Evolutionary conservation across 2,329 filamentous ascomycete species (phyloP).

Genomic region (Colletotrichum sp.): DNA sequence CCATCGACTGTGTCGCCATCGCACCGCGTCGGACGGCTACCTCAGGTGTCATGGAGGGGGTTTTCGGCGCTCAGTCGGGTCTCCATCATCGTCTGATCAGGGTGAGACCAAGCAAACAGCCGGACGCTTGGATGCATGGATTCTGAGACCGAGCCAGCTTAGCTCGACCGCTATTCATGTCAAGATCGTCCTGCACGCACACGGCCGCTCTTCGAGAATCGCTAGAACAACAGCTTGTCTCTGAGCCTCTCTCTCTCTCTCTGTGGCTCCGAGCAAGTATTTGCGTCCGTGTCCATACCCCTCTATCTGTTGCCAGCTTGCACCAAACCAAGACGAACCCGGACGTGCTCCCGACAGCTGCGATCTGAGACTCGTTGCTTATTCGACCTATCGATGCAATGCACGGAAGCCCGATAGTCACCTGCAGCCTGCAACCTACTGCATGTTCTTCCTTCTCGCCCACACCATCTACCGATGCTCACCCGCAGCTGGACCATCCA

Average conservation of each 20-base stretch:
- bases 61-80: not conserved
- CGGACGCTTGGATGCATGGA: not conserved
- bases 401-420: not conserved
- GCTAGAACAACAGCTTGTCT: slow-evolving; percentile 7
- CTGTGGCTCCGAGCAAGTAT: not conserved
- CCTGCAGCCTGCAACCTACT: not conserved
- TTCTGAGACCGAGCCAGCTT: slow-evolving; percentile 5
- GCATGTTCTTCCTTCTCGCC: not conserved
- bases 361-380: not conserved
- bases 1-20: not conserved
- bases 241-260: not conserved
- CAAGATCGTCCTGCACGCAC: not conserved
- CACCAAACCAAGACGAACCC: not conserved
- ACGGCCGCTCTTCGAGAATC: slow-evolving; percentile 11
- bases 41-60: not conserved
- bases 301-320: not conserved
- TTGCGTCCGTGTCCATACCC: not conserved
- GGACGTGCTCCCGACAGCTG: not conserved
- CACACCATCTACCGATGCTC: not conserved
- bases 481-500: not conserved
- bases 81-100: not conserved
- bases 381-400: not conserved
- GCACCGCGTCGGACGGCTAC: not conserved
- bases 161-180: slow-evolving; percentile 10
- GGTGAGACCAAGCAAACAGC: not conserved